Percentiles rank a stretch among this genome's conserved stretches.
phyloP scores from a whole-genome alignment of 768 basidiomycete genomes.

The Rhizopogon vinicolor region DNA sequence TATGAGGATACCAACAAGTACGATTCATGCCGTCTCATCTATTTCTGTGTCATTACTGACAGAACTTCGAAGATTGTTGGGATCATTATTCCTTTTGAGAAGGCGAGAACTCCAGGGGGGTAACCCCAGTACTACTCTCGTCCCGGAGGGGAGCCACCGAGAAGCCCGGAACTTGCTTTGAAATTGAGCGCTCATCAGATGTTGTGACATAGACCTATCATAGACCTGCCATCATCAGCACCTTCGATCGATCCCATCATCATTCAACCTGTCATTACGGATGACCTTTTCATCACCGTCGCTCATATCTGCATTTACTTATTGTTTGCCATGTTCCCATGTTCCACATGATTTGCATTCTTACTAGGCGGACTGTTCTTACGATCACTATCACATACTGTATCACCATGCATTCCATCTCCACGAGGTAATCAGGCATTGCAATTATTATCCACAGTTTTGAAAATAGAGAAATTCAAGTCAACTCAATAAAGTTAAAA shows the following conservation, averaged over 20 bases:
- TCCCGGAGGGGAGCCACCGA: neutral
- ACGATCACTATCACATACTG: neutral
- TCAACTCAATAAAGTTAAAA: neutral
- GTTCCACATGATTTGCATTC: neutral
- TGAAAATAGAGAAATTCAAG: neutral
- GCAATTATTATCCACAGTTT: neutral
- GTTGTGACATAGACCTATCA: neutral
- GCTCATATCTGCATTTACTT: neutral
- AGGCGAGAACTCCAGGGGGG: conserved; percentile 28
- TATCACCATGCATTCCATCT: neutral
- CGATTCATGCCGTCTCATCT: conserved; percentile 1
- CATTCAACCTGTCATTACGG: neutral
- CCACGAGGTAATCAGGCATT: neutral
- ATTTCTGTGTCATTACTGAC: conserved; percentile 3
- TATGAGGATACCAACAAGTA: conserved; percentile 69
- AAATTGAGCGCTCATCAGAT: neutral
- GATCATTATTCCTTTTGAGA: conserved; percentile 62
- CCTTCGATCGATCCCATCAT: neutral
- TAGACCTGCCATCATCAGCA: neutral
- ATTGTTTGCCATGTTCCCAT: neutral
- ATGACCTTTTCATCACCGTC: neutral
- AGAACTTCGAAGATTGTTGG: conserved; percentile 44
- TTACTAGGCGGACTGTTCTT: neutral
- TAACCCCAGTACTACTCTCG: neutral
- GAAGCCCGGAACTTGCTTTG: neutral